Conservation (phyloP, 1,284 basidiomycete genomes). For the Heliocybe sulcata region DNA sequence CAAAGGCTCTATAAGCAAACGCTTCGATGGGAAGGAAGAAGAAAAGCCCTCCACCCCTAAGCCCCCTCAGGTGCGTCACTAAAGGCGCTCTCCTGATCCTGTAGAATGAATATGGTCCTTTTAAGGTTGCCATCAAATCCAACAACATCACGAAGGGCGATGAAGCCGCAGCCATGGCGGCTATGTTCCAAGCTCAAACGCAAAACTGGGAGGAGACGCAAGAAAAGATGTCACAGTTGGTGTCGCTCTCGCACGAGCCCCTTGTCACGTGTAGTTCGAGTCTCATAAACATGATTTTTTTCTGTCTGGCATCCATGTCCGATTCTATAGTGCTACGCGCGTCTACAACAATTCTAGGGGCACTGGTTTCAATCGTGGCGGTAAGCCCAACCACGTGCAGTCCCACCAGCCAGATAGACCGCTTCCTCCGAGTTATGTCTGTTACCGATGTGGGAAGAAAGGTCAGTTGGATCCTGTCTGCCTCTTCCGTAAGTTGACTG, state of each 20-base stretch:
- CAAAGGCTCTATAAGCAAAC: conserved; percentile 76
- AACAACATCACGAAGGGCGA: conserved; percentile 52
- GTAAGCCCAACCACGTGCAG: conserved; percentile 42
- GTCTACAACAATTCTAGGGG: conserved; percentile 63
- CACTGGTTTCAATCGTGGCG: conserved; percentile 47
- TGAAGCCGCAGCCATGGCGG: conserved; percentile 85
- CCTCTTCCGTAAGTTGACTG: conserved; percentile 8
- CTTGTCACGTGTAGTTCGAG: conserved; percentile 44
- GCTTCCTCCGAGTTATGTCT: conserved; percentile 94
- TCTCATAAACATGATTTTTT: conserved; percentile 58
- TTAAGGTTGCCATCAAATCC: conserved; percentile 25
- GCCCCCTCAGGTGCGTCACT: conserved; percentile 15
- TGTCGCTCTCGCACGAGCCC: conserved; percentile 49
- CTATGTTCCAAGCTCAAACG: conserved; percentile 90
- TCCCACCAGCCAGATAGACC: conserved; percentile 55
- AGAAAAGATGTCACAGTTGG: conserved; percentile 95
- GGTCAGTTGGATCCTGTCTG: conserved; percentile 37
- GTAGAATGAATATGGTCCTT: conserved; percentile 19
- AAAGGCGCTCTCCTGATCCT: conserved; percentile 12
- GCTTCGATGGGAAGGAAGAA: conserved; percentile 87
- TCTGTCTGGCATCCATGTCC: conserved; percentile 16
- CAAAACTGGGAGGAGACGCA: conserved; percentile 95
- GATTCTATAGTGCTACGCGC: conserved; percentile 56
- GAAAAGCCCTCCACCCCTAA: conserved; percentile 21
- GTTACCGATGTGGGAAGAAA: conserved; percentile 97